Evolutionary conservation across 306 rosid genomes (phyloP).

Genomic region (Rosa lucieae): DNA sequence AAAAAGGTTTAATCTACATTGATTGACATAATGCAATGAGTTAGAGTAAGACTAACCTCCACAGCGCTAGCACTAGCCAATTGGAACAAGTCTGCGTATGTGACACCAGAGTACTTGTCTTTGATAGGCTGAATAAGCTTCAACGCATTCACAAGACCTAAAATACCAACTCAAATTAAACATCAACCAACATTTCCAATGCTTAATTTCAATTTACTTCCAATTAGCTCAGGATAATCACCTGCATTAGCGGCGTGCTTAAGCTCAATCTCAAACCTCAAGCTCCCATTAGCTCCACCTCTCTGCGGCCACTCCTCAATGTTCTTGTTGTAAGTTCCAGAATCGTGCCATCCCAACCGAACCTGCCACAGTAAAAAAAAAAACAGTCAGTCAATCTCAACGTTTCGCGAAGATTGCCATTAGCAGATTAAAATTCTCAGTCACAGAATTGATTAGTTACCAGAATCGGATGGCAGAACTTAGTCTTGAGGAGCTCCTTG

Average conservation of each 20-base stretch:
- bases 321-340: conserved; percentile 90
- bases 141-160: conserved; percentile 93
- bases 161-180: conserved; percentile 26
- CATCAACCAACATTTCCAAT: conserved; percentile 1
- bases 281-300: conserved; percentile 96
- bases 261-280: conserved; percentile 85
- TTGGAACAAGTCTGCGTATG: conserved; percentile 97
- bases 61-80: conserved; percentile 93
- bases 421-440: not conserved
- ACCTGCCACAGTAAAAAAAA: conserved; percentile 45
- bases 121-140: conserved; percentile 94
- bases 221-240: conserved; percentile 22
- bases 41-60: conserved; percentile 53
- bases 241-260: conserved; percentile 97
- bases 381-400: not conserved
- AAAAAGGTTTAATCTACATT: not conserved
- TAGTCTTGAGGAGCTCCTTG: conserved; percentile 68
- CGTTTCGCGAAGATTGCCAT: not conserved
- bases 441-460: conserved; percentile 30
- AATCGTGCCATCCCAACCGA: conserved; percentile 98
- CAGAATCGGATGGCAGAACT: conserved; percentile 83
- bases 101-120: conserved; percentile 80
- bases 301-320: conserved; percentile 93
- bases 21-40: conserved; percentile 16
- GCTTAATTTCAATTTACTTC: not conserved